Percentiles rank a stretch among this genome's conserved stretches.
These are phyloP conservation scores for Sporothrix dimorphospora DNA, from an alignment of 2,329 filamentous ascomycete species.

Conservation along the genomic window DNA sequence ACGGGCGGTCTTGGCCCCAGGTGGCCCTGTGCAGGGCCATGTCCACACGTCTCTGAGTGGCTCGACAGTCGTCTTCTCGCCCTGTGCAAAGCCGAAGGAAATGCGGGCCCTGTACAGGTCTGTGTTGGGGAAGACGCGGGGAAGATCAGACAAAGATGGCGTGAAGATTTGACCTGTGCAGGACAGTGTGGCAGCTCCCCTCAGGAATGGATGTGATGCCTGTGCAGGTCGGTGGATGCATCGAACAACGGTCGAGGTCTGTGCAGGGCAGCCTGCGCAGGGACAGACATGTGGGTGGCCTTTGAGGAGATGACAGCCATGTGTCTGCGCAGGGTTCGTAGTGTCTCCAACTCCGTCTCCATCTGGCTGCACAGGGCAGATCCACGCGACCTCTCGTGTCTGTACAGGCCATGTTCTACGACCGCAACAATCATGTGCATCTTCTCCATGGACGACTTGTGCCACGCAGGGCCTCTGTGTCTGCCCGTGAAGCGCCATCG, in stretches of 20 bases:
- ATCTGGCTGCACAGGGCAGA: not conserved
- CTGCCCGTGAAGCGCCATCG: too few species aligned
- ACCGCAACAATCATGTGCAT: not conserved
- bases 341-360: not conserved
- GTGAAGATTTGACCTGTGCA: not conserved
- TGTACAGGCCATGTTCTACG: not conserved
- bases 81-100: not conserved
- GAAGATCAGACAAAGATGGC: not conserved
- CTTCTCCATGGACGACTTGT: not conserved
- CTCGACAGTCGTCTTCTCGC: not conserved
- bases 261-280: not conserved
- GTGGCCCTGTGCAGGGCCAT: constrained; percentile 1
- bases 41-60: not conserved
- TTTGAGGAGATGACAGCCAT: not conserved
- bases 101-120: not conserved
- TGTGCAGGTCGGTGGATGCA: constrained; percentile 1
- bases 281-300: not conserved
- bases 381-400: not conserved
- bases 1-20: not conserved
- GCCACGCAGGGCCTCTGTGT: not conserved
- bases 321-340: not conserved
- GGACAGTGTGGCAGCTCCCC: not conserved
- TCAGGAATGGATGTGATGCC: not conserved
- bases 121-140: not conserved
- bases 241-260: too few species aligned